Base-by-base conservation (phyloP, 371 early-diverging fungal species). In the Mucor irregularis region DNA sequence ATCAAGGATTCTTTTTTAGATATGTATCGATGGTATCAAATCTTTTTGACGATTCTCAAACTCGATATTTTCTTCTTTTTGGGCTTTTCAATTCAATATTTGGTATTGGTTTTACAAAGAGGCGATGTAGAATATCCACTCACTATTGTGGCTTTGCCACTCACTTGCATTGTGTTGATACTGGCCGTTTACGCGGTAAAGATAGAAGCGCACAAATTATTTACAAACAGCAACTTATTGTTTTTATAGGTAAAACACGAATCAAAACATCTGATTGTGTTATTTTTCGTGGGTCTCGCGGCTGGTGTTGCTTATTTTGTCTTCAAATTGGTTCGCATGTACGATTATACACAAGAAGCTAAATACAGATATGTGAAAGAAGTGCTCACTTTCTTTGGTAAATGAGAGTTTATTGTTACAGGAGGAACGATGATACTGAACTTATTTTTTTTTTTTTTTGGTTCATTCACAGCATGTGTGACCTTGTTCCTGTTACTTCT, bases 361-460 rank as follows among this genome's bases (percentile, higher is more conserved):
- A 86, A 89, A 59, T 94, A 86, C 62, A 5, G 26, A 5, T 75
- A 82, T 48, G 87, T 90, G 44, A 68, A 76, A 19, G 76, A 84
- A 17, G 90, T 92, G 71, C 74, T 96, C 59, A 93, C 93, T 4
- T 91, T 94, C 65, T 96, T 93, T 65, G 92, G 91, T 89, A 80
- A 62, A n/a, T n/a, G n/a, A n/a, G n/a, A n/a, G 70, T 49, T 24
- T 33, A 14, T 28, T 7, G 6, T 28, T 26, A 28, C 6, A 58
- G 19, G 25, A 26, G 50, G 26, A 19, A 29, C 9, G 35, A 9
- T 25, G 28, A 33, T n/a, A 25, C 6, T 47, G 11, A 42, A 30
- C n/a, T 37, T 22, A 43, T 47, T 31, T 21, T 40, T 25, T 11
- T 14, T 29, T 55, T 40, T 25, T 44, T 28, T 49, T 40, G 6